Percentiles rank a stretch among this genome's conserved stretches.
phyloP scores from a whole-genome alignment of 306 rosid genomes.

The Vicia villosa region DNA sequence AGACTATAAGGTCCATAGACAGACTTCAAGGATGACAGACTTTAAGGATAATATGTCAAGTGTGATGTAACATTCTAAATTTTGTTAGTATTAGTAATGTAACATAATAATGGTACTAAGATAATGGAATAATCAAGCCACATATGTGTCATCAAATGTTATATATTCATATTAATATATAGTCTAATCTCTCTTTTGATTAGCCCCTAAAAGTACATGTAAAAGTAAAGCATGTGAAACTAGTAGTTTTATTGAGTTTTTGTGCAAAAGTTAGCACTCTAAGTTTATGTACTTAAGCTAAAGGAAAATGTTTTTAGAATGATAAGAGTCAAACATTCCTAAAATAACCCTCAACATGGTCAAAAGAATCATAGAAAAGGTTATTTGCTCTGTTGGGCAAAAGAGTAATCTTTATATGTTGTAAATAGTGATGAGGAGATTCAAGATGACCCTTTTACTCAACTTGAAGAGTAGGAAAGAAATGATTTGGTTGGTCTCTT shows the following conservation, averaged over 20 bases:
- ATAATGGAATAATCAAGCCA: constrained; percentile 24
- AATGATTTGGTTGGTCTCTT: constrained; percentile 31
- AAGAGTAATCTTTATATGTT: constrained; percentile 37
- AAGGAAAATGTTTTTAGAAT: constrained; percentile 6
- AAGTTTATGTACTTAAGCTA: constrained; percentile 11
- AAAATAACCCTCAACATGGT: constrained; percentile 27
- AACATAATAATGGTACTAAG: constrained; percentile 28
- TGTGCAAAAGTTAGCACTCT: constrained; percentile 18
- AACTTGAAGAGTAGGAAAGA: constrained; percentile 32
- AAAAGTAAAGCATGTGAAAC: constrained; percentile 28
- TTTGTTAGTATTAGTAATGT: constrained; percentile 43
- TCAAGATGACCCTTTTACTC: constrained; percentile 56
- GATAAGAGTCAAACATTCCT: constrained; percentile 48
- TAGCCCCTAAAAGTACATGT: constrained; percentile 36
- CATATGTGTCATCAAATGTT: constrained; percentile 21
- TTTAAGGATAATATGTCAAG: no score
- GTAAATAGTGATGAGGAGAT: constrained; percentile 36
- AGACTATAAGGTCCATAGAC: no score
- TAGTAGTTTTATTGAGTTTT: constrained; percentile 19
- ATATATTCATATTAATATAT: constrained; percentile 6
- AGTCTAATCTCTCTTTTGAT: constrained; percentile 30
- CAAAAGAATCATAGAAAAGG: constrained; percentile 53
- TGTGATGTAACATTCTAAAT: not conserved
- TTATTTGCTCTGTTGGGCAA: constrained; percentile 6
- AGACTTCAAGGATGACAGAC: no score